Evolutionary conservation across 306 rosid species (phyloP).

Genomic region (Fragaria ananassa): DNA sequence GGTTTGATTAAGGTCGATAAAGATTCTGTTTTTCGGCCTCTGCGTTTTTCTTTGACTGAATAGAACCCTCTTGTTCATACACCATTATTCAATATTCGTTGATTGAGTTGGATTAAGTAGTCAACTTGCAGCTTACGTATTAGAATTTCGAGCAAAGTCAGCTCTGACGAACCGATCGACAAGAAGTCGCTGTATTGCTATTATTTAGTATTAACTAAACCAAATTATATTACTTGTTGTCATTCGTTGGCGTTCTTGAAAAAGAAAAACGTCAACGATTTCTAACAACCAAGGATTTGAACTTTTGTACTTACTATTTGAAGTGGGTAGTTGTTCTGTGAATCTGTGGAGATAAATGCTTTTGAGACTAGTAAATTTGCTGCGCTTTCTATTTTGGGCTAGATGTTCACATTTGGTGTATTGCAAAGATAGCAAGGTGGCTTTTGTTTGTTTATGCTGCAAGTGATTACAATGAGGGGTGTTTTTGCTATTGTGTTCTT

Average conservation of each 20-base stretch:
- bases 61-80: not conserved
- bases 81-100: not conserved
- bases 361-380: not conserved
- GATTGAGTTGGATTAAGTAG: not conserved
- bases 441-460: not conserved
- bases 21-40: not conserved
- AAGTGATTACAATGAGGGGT: constrained; percentile 22
- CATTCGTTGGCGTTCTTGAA: not conserved
- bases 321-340: constrained; percentile 2
- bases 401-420: not conserved
- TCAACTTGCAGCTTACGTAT: constrained; percentile 10
- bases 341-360: constrained; percentile 1
- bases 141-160: constrained; percentile 18
- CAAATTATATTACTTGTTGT: not conserved
- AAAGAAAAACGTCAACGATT: constrained; percentile 19
- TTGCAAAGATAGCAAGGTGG: not conserved
- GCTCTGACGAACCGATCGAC: not conserved
- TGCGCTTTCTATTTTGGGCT: not conserved
- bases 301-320: not conserved
- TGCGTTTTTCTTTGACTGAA: not conserved
- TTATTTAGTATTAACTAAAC: not conserved
- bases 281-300: not conserved
- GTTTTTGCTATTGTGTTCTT: constrained; percentile 13
- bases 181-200: not conserved
- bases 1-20: not conserved